Evolutionary conservation across 345 rosid species (phyloP).

Genomic region (Excoecaria agallocha): DNA sequence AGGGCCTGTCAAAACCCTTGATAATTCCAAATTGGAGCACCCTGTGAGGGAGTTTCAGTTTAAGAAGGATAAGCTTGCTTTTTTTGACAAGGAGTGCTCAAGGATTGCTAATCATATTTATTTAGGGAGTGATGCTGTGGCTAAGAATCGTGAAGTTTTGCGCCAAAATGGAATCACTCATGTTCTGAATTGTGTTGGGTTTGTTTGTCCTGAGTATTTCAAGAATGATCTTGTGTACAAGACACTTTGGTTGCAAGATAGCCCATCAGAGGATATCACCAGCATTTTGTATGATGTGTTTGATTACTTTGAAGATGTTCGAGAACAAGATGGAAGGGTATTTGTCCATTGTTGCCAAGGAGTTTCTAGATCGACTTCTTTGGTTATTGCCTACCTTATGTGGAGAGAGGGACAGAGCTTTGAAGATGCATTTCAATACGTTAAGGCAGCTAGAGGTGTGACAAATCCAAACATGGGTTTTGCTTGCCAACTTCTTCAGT

Average conservation of each 20-base stretch:
- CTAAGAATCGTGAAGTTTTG: conserved; percentile 57
- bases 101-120: conserved; percentile 65
- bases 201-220: conserved; percentile 72
- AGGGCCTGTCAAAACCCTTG: conserved; percentile 30
- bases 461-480: conserved; percentile 76
- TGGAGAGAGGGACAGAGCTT: conserved; percentile 77
- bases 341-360: conserved; percentile 76
- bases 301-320: conserved; percentile 75
- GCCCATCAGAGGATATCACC: conserved; percentile 67
- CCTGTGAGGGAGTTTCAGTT: conserved; percentile 53
- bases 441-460: conserved; percentile 69
- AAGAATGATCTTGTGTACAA: conserved; percentile 69
- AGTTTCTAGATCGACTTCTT: conserved; percentile 59
- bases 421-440: conserved; percentile 67
- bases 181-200: conserved; percentile 71
- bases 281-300: conserved; percentile 73
- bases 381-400: conserved; percentile 77
- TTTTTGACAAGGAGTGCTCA: conserved; percentile 67
- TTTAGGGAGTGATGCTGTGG: conserved; percentile 70
- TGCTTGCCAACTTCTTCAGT: conserved; percentile 71
- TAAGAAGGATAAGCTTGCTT: conserved; percentile 66
- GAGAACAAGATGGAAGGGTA: conserved; percentile 65
- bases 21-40: conserved; percentile 24
- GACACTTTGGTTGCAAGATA: conserved; percentile 73
- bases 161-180: conserved; percentile 67